Evolutionary conservation across 352 stramenopile species (phyloP), one percentile per base, ranked within the genome.

Genomic region (Saprolegnia diclina): DNA sequence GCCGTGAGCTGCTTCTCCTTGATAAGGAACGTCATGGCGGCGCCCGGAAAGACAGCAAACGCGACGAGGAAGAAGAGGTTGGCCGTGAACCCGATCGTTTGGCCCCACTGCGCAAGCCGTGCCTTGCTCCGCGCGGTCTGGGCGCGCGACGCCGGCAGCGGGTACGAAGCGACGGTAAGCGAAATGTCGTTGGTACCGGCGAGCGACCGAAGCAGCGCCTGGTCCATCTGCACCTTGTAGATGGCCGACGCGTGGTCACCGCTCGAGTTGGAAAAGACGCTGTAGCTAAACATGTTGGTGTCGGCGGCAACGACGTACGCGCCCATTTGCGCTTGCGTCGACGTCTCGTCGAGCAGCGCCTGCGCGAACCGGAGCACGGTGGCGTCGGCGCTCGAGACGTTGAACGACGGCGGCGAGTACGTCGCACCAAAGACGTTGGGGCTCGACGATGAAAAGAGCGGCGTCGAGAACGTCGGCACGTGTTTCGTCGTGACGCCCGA

Each of bases 11-110:
- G 88, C 69, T 91, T 91, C 70, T 99, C 97, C 52, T 97, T 92
- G 44, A 99, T 95, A 22, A 99, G 78, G 77, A 98, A 99, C 19
- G 92, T 91, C 71, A 95, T 96, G 63, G 96, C 96, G 2, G 88
- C 86, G 4, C 90, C 92, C 0, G 92, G 91, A 40, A 98, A 85
- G 71, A 98, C 98, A 32, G 92, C 92, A 67, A 98, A 95, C 4
- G 90, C 91, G 19, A 97, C 86, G 21, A 98, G 76, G 56, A 98
- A 81, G 50, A 98, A 88, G 26, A 94, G 85, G 9, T 83, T 76
- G 6, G 90, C 88, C 7, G 93, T 77, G 0, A 98, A 73, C 46
- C 18, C 46, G 38, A 57, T 6, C 2, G 26, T 35, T 21, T 45
- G 10, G 13, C 35, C 40, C 24, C 18, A 18, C 6, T 46, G 11